Base-by-base conservation (phyloP, 805 yeast genomes). In the Saccharomycopsis capsularis region DNA sequence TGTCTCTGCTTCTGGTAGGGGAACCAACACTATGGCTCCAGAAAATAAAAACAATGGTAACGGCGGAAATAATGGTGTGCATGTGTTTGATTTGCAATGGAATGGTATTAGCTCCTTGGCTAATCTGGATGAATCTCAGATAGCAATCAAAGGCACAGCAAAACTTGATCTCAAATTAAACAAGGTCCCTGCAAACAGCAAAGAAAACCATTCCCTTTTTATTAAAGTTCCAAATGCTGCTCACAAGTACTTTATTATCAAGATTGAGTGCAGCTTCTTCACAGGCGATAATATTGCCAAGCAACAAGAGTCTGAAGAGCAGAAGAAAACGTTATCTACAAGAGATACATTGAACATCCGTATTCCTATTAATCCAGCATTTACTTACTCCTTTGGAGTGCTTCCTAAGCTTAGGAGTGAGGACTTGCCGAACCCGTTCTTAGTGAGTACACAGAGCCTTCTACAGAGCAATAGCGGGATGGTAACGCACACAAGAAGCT, bases 401-500 rank as follows among this genome's bases (percentile, higher is more conserved):
- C 55, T 62, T 2, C 74, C 74, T 15, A 55, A 65, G 21, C 38
- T 62, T 1, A 47, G 57, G 39, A 56, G 59, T 1, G 41, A 47
- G 5, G 65, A 60, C 37, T 55, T 68, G 16, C 67, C 70, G 1
- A 59, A 58, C 16, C 54, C 54, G 2, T 63, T 56, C 55, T 55
- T 56, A 46, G 42, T 51, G 35, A 55, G 37, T 32, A 34, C 18
- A 9, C 21, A 15, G 6, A 32, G 47, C 15, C 15, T 38, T 19
- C n/a, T n/a, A n/a, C 22, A 47, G 9, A 56, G 53, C 2, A 56
- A 48, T 3, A 57, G 55, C 47, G 3, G 55, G 50, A 47, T 53
- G 3, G 23, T 50, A 7, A 59, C 60, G 27, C 69, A 68, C 24
- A 53, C 62, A 4, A 59, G 75, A 38, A 56, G 58, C 24, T 69